Percentiles rank a stretch among this genome's conserved stretches.
Evolutionary conservation across 306 rosid genomes (phyloP).

Genomic region (Inga oerstediana): DNA sequence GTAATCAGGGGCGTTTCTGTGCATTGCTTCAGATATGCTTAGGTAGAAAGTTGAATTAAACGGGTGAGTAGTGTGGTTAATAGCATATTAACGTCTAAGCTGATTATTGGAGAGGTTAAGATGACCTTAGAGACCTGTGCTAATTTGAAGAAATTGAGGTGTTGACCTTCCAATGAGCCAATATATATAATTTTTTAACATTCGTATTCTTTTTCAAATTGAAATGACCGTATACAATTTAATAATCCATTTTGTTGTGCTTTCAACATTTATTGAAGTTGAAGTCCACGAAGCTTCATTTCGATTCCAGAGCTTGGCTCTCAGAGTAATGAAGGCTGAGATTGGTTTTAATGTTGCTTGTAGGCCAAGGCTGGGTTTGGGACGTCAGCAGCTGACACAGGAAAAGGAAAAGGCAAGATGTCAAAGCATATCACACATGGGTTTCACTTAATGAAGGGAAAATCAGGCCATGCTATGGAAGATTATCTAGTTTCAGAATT

Average conservation of each 20-base stretch:
- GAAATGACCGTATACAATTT: conserved; percentile 22
- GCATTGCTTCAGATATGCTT: conserved; percentile 8
- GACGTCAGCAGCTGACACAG: conserved; percentile 56
- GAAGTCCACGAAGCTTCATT: neutral
- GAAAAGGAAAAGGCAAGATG: conserved; percentile 62
- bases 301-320: neutral
- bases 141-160: conserved; percentile 7
- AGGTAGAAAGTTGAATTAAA: neutral
- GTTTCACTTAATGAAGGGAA: conserved; percentile 67
- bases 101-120: conserved; percentile 15
- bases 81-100: conserved; percentile 11
- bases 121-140: conserved; percentile 7
- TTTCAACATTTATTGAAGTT: neutral
- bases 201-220: neutral
- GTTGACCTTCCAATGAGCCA: conserved; percentile 13
- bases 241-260: neutral
- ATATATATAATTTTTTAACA: neutral
- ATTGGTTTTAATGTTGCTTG: conserved; percentile 8
- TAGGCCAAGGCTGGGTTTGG: conserved; percentile 48
- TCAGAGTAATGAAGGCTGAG: conserved; percentile 3
- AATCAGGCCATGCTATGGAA: conserved; percentile 72
- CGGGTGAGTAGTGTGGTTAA: neutral
- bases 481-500: conserved; percentile 66
- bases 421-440: conserved; percentile 57
- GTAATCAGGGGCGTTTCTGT: neutral